Evolutionary conservation across 805 yeast species (phyloP), one percentile per base, ranked within the genome.

Genomic region (Blastobotrys chiropterorum): DNA sequence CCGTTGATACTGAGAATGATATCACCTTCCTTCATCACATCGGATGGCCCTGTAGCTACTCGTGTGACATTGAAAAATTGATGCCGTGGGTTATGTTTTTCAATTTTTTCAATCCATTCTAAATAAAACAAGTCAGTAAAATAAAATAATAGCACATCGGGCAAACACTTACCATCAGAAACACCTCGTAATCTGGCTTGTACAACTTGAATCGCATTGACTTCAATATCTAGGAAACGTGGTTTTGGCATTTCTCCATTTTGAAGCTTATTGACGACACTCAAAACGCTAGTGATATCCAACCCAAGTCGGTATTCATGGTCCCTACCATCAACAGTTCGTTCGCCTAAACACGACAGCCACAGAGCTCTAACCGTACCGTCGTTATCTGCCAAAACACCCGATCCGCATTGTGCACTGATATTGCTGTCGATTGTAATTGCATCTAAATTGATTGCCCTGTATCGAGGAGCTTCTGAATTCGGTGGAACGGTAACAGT

Each of bases 181-280:
- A 90, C 95, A n/a, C 95, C 95, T 62, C 87, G 77, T 44, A 86
- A 79, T 67, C 96, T 80, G 2, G 95, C 95, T 62, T 81, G 84
- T 21, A 82, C 76, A 20, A 89, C 72, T 1, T 87, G 77, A 34
- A 85, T 72, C 0, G 90, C 74, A 14, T 78, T 77, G 59, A 88
- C 82, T 61, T 88, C 97, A 38, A 87, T 84, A 62, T 90, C 96
- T 47, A 90, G 75, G 47, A 88, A 81, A 54, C 85, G 75, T 14
- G 68, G 73, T 26, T 76, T 71, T 3, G 92, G 90, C 1, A 68
- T 66, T 17, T 67, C 62, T 44, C 77, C 77, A 19, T 58, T 54
- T 54, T 76, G 77, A 50, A 89, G 72, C 43, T 70, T 65, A 20
- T 78, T 74, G 31, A 90, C 73, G 4, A 86, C 83, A 51, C 74